A percentile compares a stretch with the other conserved stretches of the same genome.
These are phyloP conservation scores for Phytophthora pseudosyringae DNA, from an alignment of 352 stramenopile species.

Conservation along the genomic window DNA sequence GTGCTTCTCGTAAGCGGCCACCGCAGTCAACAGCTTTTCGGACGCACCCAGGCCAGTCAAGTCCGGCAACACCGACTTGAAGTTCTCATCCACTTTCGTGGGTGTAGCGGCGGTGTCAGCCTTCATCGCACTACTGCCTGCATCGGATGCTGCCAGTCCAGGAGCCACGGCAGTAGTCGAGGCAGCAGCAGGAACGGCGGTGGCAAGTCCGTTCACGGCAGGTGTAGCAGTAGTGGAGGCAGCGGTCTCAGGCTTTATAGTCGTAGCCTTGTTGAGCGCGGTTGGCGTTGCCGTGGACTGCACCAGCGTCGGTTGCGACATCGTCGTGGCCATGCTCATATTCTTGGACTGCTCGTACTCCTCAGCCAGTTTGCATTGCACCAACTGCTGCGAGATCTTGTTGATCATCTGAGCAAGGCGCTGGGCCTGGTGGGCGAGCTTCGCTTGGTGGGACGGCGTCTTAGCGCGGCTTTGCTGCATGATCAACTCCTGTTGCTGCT, in stretches of 20 bases:
- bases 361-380: conserved; percentile 84
- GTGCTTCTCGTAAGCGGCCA: conserved; percentile 85
- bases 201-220: conserved; percentile 15
- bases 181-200: conserved; percentile 18
- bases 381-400: conserved; percentile 87
- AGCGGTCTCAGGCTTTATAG: conserved; percentile 39
- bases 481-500: conserved; percentile 84
- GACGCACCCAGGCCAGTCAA: conserved; percentile 75
- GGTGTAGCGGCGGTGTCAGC: conserved; percentile 11
- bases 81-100: conserved; percentile 51
- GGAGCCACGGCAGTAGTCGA: conserved; percentile 8
- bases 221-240: conserved; percentile 19
- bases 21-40: conserved; percentile 80
- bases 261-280: conserved; percentile 46
- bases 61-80: conserved; percentile 77
- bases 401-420: conserved; percentile 84
- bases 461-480: conserved; percentile 77
- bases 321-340: conserved; percentile 40
- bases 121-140: conserved; percentile 19
- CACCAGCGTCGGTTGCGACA: conserved; percentile 28
- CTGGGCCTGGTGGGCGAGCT: conserved; percentile 77
- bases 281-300: conserved; percentile 35
- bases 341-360: conserved; percentile 78
- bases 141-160: conserved; percentile 18
- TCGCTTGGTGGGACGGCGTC: conserved; percentile 70